phyloP scores from a whole-genome alignment of 345 rosid species.

The Eucalyptus camaldulensis region DNA sequence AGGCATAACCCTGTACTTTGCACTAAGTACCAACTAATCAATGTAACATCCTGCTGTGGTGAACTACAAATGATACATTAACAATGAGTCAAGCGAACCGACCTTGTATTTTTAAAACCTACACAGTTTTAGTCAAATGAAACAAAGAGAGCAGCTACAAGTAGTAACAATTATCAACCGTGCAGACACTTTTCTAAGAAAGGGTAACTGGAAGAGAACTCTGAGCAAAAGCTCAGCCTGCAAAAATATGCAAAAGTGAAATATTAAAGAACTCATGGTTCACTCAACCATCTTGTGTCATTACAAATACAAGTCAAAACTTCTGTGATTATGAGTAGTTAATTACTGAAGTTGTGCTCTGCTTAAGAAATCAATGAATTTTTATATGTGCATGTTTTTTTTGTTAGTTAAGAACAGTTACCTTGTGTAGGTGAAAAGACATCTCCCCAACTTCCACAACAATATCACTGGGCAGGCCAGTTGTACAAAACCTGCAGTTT shows the following conservation, averaged over 20 bases:
- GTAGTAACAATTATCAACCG: background rate
- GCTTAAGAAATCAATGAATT: background rate
- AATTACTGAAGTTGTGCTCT: background rate
- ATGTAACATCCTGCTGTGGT: background rate
- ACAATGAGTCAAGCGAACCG: background rate
- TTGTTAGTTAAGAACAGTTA: background rate
- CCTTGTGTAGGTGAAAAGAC: conserved; percentile 99
- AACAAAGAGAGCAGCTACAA: background rate
- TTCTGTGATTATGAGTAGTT: background rate
- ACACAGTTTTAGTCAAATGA: background rate
- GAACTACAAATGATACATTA: background rate
- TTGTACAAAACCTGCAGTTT: conserved; percentile 77
- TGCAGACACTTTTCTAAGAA: background rate
- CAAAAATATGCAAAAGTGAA: background rate
- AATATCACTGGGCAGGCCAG: conserved; percentile 93
- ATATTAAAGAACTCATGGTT: background rate
- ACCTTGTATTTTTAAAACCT: background rate
- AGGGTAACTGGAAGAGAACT: background rate
- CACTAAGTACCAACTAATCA: background rate
- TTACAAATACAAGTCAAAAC: background rate
- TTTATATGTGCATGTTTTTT: background rate
- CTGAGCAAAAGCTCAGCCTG: background rate
- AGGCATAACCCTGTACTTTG: background rate
- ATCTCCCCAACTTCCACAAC: conserved; percentile 85
- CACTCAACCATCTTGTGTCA: background rate